Evolutionary conservation across 495 filamentous ascomycete genomes (phyloP), one percentile per base, ranked within the genome.

Genomic region (Podospora conica): DNA sequence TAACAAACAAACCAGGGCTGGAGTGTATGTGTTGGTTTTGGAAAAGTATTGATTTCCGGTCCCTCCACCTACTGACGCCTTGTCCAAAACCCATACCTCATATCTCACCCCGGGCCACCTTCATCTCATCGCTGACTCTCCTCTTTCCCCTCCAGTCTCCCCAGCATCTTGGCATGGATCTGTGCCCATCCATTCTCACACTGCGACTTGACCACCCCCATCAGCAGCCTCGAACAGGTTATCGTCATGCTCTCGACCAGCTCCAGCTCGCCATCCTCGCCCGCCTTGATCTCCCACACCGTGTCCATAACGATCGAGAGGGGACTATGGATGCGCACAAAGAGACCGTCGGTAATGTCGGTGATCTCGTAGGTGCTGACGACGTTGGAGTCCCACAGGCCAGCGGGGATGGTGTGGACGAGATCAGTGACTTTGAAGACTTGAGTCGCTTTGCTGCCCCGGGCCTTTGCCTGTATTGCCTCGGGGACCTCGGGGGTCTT

Each of bases 291-390:
- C 60, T 69, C 70, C 81, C 81, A 83, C 18, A 67, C 25, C 21
- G 78, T 82, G 61, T 83, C 81, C 80, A 82, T 79, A 6, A 78
- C 74, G 27, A 82, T 72, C 20, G 73, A 71, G 67, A 83, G 55
- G 11, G 81, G 81, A 54, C 76, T 78, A n/a, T 68, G 69, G 60
- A 83, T 80, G 0, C 81, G 63, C 55, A 80, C 79, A 71, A 80
- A 83, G 11, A 79, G 48, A 57, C 81, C 81, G 9, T 75, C 71
- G 12, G 57, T 57, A 10, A 75, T 65, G 55, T 80, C 70, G 10
- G 77, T 78, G 29, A 82, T 77, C 73, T 83, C 80, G 69, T 80
- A 80, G 2, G 62, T 76, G 65, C 78, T 80, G 8, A 79, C 78
- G 12, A 83, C 79, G 62, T 79, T 78, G 58, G 72, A 76, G 66